Evolutionary conservation across 2,329 filamentous ascomycete genomes (phyloP).

Genomic region (Neofusicoccum ribis): DNA sequence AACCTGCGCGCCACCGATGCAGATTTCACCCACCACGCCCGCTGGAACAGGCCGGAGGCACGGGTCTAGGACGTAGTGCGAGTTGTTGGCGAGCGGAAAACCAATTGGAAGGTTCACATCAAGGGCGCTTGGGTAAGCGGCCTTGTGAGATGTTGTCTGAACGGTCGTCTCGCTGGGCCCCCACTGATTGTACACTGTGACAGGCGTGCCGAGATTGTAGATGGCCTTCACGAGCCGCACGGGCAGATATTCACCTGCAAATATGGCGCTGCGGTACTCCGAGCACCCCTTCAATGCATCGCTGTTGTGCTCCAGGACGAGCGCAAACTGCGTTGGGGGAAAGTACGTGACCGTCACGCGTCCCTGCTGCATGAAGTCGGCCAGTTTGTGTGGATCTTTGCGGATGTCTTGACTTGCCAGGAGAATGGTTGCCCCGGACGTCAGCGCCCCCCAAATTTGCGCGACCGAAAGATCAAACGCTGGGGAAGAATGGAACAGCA

Average conservation of each 20-base stretch:
- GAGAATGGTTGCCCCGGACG: slow-evolving; percentile 41
- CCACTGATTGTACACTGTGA: slow-evolving; percentile 4
- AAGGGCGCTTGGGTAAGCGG: background rate
- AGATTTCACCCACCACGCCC: slow-evolving; percentile 45
- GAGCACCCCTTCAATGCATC: background rate
- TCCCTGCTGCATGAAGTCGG: slow-evolving; percentile 38
- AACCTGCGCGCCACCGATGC: slow-evolving; percentile 39
- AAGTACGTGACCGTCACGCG: slow-evolving; percentile 39
- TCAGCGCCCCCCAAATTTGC: slow-evolving; percentile 46
- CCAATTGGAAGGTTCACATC: slow-evolving; percentile 8
- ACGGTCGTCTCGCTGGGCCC: slow-evolving; percentile 2
- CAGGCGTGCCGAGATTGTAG: slow-evolving; percentile 1
- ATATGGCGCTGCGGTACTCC: slow-evolving; percentile 1
- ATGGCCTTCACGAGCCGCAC: slow-evolving; percentile 6
- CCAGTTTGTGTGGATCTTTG: slow-evolving; percentile 38
- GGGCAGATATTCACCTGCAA: slow-evolving; percentile 1
- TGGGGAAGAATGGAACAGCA: slow-evolving; percentile 1
- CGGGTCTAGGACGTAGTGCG: slow-evolving; percentile 42
- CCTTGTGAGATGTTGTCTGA: slow-evolving; percentile 8
- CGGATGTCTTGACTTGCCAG: slow-evolving; percentile 35
- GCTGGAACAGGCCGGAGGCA: slow-evolving; percentile 37
- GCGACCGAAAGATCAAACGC: slow-evolving; percentile 45
- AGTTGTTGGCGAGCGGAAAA: background rate
- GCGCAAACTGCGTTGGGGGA: slow-evolving; percentile 3
- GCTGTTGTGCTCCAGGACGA: slow-evolving; percentile 6